Conservation (phyloP, 2,329 filamentous ascomycete genomes). For the Alternaria consortialis region DNA sequence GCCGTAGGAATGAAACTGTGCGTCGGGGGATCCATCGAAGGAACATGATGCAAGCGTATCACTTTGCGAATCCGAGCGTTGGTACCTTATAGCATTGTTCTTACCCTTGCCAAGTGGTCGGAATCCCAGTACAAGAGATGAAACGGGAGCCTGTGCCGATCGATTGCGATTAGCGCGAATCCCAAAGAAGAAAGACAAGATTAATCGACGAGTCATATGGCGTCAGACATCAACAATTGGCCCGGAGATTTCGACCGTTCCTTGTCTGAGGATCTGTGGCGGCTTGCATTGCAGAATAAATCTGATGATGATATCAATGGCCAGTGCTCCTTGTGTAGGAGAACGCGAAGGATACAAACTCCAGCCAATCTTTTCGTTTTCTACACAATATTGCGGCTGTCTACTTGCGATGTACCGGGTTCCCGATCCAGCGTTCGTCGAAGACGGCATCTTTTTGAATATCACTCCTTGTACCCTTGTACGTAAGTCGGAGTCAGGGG, state of each 20-base stretch:
- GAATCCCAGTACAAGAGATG: slow-evolving; percentile 7
- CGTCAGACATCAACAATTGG: slow-evolving; percentile 2
- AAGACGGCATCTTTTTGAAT: not conserved
- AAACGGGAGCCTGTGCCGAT: slow-evolving; percentile 9
- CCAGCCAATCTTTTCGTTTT: not conserved
- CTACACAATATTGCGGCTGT: not conserved
- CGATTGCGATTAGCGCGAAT: not conserved
- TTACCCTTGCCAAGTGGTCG: not conserved
- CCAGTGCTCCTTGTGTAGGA: not conserved
- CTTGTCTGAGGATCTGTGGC: not conserved
- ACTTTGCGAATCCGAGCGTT: not conserved
- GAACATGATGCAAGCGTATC: slow-evolving; percentile 2
- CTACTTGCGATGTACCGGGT: not conserved
- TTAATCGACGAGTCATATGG: slow-evolving; percentile 1
- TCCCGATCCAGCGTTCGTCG: not conserved
- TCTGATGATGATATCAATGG: not conserved
- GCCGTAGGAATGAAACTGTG: not conserved
- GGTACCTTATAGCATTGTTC: slow-evolving; percentile 1
- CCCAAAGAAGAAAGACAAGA: not conserved
- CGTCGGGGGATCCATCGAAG: not conserved
- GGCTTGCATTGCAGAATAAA: not conserved
- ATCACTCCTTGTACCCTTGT: not conserved
- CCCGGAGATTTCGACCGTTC: not conserved
- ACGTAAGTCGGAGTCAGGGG: slow-evolving; percentile 3
- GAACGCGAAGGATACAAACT: not conserved